Base-by-base conservation (phyloP, 495 filamentous ascomycete species). In the Penicillium pulvis region DNA sequence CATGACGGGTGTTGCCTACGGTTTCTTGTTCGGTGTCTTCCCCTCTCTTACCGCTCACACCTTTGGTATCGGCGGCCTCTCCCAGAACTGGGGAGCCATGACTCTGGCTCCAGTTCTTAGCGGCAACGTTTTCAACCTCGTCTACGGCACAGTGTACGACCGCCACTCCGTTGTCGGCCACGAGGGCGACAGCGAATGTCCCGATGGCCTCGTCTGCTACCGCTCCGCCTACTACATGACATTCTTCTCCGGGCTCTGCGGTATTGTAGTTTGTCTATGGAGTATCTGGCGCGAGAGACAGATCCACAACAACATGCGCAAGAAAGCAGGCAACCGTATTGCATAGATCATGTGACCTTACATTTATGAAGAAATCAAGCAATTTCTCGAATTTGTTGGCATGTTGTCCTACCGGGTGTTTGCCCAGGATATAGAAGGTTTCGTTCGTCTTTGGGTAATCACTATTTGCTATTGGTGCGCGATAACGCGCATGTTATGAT, bases 1-100 rank as follows among this genome's bases (percentile, higher is more conserved):
- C 2, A 80, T 97, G 43, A 96, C 89, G 6, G 94, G 94, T 41
- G 60, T 98, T 7, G 94, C 86, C 6, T 98, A 98, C 75, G 94
- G 94, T 1, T 91, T 96, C 64, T 81, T 98, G 3, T 98, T 97
- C 67, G 94, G 95, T 63, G 92, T 96, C 53, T 97, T 90, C 75
- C 95, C 94, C 9, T 90, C 95, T 1, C 85, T 98, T 49, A 88
- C 92, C 4, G 90, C 93, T 12, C 93, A 98, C 66, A 86, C 89
- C 3, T 98, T 98, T 70, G 94, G 95, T 28, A 86, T 97, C 39
- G 79, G 85, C 58, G 93, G 94, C n/a, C 79, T 98, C 19, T 88
- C 83, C 62, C 88, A 90, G 71, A 96, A 96, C 72, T 98, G 93
- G 91, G 94, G 94, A 33, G 87, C 86, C 62, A 96, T 98, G 89